phyloP scores from a whole-genome alignment of 2,329 filamentous ascomycete species.

The Beauveria brongniartii region DNA sequence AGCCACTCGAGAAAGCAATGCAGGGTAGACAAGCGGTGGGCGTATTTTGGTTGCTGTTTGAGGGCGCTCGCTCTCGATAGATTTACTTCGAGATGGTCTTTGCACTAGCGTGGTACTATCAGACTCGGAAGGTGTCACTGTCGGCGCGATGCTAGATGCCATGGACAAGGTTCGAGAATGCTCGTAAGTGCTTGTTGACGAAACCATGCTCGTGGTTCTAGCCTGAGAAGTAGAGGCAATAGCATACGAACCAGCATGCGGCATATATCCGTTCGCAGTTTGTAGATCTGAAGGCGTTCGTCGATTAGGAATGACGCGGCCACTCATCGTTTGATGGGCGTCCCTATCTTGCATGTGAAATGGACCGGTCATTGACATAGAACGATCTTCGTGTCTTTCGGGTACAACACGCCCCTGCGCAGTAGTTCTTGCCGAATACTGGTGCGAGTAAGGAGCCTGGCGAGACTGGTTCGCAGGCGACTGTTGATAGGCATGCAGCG shows the following conservation, averaged over 20 bases:
- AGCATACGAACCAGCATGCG: conserved; percentile 30
- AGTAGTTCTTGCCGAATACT: conserved; percentile 66
- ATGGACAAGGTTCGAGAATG: conserved; percentile 75
- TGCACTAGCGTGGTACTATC: conserved; percentile 42
- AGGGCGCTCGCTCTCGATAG: conserved; percentile 47
- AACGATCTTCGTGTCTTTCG: conserved; percentile 81
- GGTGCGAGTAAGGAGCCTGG: conserved; percentile 62
- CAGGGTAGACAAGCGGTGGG: conserved; percentile 86
- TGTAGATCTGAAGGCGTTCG: conserved; percentile 36
- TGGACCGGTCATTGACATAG: conserved; percentile 89
- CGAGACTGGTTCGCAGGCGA: conserved; percentile 69
- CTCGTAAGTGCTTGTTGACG: conserved; percentile 39
- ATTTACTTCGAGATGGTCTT: conserved; percentile 50
- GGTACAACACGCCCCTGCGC: conserved; percentile 87
- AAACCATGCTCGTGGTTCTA: conserved; percentile 54
- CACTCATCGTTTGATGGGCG: conserved; percentile 87
- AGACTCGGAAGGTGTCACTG: conserved; percentile 55
- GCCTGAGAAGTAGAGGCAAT: conserved; percentile 46
- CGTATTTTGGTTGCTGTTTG: conserved; percentile 51
- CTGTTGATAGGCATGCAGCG: conserved; percentile 51
- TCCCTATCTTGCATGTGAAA: conserved; percentile 62
- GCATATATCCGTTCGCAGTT: conserved; percentile 27
- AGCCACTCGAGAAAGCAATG: conserved; percentile 84
- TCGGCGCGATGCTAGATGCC: conserved; percentile 73
- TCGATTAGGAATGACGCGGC: conserved; percentile 76